Conservation (phyloP, 2,329 filamentous ascomycete species). For the Nemania diffusa region DNA sequence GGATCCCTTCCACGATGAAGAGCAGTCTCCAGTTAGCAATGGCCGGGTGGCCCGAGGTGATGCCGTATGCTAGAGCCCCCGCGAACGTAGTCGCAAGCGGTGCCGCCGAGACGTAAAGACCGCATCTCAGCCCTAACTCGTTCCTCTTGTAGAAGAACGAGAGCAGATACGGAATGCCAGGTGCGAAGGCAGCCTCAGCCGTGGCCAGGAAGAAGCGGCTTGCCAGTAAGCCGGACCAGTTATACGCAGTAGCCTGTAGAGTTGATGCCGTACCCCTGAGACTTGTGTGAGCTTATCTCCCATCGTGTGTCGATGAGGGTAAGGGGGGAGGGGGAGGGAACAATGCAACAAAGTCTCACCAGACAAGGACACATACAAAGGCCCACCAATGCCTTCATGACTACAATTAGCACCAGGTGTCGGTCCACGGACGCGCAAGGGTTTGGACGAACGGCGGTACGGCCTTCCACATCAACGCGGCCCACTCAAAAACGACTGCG, state of each 20-base stretch:
- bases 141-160: conserved; percentile 56
- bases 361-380: conserved; percentile 45
- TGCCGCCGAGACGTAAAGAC: conserved; percentile 56
- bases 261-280: conserved; percentile 47
- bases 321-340: too few relatives aligned
- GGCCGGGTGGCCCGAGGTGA: conserved; percentile 68
- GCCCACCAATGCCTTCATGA: conserved; percentile 44
- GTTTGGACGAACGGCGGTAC: conserved; percentile 51
- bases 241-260: conserved; percentile 47
- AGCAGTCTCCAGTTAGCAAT: conserved; percentile 58
- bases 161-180: conserved; percentile 50
- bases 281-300: conserved; percentile 2
- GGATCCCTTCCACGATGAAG: conserved; percentile 52
- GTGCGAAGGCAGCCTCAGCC: conserved; percentile 49
- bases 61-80: conserved; percentile 73
- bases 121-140: conserved; percentile 56
- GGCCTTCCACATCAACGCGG: conserved; percentile 56
- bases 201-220: conserved; percentile 48
- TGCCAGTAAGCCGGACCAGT: conserved; percentile 48
- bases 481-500: conserved; percentile 56
- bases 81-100: conserved; percentile 77
- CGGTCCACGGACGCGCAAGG: neutral
- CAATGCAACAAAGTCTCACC: conserved; percentile 38
- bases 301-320: neutral
- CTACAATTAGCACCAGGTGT: conserved; percentile 19